A percentile compares a stretch with the other conserved stretches of the same genome.
Evolutionary conservation across 2,329 filamentous ascomycete species (phyloP).

Genomic region (Exophiala alcalophila): DNA sequence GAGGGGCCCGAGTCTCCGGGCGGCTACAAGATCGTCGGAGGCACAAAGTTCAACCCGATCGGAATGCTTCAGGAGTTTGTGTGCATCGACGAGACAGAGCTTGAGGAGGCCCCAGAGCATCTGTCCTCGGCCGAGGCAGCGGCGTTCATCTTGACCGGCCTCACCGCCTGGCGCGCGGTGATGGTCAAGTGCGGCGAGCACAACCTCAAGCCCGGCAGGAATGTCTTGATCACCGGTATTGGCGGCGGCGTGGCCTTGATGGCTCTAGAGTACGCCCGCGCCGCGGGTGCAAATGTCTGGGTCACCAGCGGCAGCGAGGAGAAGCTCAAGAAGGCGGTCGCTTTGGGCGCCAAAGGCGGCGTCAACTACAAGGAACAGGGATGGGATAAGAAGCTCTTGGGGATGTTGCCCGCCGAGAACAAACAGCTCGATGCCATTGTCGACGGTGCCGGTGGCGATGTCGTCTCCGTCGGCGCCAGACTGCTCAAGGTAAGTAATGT

Average conservation of each 20-base stretch:
- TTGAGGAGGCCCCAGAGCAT: constrained; percentile 73
- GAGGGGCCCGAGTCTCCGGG: constrained; percentile 66
- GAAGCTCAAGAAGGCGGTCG: constrained; percentile 70
- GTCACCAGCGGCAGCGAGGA: constrained; percentile 72
- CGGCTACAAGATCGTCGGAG: constrained; percentile 65
- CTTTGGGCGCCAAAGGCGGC: constrained; percentile 75
- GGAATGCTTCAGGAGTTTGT: constrained; percentile 76
- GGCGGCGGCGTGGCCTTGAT: constrained; percentile 87
- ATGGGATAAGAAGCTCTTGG: constrained; percentile 75
- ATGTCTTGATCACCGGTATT: constrained; percentile 85
- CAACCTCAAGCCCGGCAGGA: constrained; percentile 57
- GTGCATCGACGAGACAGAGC: constrained; percentile 65
- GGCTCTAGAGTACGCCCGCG: constrained; percentile 74
- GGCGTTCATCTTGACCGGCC: constrained; percentile 76
- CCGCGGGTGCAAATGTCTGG: constrained; percentile 71
- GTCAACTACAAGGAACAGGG: constrained; percentile 72
- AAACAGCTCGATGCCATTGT: constrained; percentile 76
- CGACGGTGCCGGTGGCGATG: constrained; percentile 85
- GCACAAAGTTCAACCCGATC: constrained; percentile 59
- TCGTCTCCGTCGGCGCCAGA: constrained; percentile 65
- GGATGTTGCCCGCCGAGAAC: constrained; percentile 58
- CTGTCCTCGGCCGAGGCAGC: constrained; percentile 72
- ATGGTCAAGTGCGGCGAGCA: constrained; percentile 63
- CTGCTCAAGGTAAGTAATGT: constrained; percentile 68
- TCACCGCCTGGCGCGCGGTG: constrained; percentile 85